phyloP scores from a whole-genome alignment of 2,329 filamentous ascomycete species.

The Hypoxylon rubiginosum region DNA sequence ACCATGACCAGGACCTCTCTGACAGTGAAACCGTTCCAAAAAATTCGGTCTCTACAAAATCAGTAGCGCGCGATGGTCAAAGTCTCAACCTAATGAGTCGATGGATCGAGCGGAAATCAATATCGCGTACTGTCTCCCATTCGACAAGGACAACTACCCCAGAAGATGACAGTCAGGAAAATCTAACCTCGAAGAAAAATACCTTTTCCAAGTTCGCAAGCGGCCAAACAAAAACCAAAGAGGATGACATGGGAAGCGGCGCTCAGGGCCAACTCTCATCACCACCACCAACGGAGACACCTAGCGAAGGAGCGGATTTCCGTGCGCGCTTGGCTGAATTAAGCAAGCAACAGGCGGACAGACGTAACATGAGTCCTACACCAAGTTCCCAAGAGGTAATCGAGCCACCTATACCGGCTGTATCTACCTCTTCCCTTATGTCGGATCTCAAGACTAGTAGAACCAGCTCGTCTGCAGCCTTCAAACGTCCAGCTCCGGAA shows the following conservation, averaged over 20 bases:
- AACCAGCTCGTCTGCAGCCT: constrained; percentile 46
- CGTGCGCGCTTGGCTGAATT: constrained; percentile 53
- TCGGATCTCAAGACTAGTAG: constrained; percentile 46
- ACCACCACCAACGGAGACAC: constrained; percentile 29
- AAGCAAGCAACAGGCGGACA: constrained; percentile 31
- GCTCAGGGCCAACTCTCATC: constrained; percentile 11
- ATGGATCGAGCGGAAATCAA: constrained; percentile 48
- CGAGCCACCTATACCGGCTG: constrained; percentile 53
- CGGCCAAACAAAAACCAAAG: constrained; percentile 13
- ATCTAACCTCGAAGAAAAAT: constrained; percentile 23
- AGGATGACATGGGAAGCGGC: constrained; percentile 16
- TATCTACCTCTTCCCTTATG: constrained; percentile 51
- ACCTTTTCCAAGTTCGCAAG: constrained; percentile 27
- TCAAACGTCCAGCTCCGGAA: constrained; percentile 72
- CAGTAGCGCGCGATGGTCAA: constrained; percentile 23
- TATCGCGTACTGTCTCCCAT: constrained; percentile 27
- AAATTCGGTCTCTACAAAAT: constrained; percentile 18
- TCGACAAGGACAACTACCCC: constrained; percentile 14
- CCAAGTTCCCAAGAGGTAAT: constrained; percentile 1
- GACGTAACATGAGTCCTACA: constrained; percentile 14
- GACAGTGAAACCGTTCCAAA: constrained; percentile 15
- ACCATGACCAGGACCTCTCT: constrained; percentile 16
- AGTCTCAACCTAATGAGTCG: constrained; percentile 43
- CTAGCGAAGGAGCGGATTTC: constrained; percentile 53
- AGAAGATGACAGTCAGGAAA: constrained; percentile 16